These are phyloP conservation scores for Dioscorea dumetorum DNA, from an alignment of 106 monocot genomes.

Conservation along the genomic window DNA sequence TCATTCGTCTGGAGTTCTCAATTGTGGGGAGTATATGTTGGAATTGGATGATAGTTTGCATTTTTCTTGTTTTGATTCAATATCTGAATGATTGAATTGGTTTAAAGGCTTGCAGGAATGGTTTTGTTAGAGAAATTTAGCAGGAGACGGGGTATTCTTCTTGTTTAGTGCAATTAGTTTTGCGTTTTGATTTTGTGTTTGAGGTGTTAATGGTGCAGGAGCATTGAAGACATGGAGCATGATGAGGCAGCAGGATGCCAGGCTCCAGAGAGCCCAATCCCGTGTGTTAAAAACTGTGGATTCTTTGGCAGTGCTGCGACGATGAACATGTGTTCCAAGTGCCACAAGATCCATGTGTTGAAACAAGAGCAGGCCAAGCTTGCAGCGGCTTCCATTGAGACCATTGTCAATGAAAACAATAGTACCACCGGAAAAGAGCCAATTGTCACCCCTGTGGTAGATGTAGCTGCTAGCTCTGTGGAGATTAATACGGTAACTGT, in stretches of 20 bases:
- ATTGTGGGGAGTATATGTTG: no score
- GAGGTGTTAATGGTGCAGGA: neutral
- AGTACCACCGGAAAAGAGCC: conserved; percentile 16
- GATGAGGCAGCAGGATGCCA: conserved; percentile 40
- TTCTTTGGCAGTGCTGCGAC: conserved; percentile 56
- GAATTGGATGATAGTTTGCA: no score
- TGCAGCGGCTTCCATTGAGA: conserved; percentile 33
- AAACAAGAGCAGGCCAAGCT: conserved; percentile 28
- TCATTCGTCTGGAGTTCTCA: no score
- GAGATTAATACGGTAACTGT: no score
- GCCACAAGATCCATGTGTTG: conserved; percentile 41
- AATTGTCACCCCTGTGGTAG: no score
- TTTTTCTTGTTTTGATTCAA: no score
- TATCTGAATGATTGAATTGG: no score
- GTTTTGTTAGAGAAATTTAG: no score
- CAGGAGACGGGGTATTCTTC: no score
- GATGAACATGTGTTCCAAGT: conserved; percentile 64
- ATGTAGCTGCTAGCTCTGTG: no score
- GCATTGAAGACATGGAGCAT: conserved; percentile 17
- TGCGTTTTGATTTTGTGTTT: neutral
- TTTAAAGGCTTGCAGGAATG: no score
- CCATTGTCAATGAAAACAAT: conserved; percentile 20
- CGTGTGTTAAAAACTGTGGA: conserved; percentile 56
- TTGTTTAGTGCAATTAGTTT: neutral
- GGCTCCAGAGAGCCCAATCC: conserved; percentile 35